These are phyloP conservation scores for Tetrapisispora nanseiensis DNA, from an alignment of 805 yeast species.

Conservation along the genomic window DNA sequence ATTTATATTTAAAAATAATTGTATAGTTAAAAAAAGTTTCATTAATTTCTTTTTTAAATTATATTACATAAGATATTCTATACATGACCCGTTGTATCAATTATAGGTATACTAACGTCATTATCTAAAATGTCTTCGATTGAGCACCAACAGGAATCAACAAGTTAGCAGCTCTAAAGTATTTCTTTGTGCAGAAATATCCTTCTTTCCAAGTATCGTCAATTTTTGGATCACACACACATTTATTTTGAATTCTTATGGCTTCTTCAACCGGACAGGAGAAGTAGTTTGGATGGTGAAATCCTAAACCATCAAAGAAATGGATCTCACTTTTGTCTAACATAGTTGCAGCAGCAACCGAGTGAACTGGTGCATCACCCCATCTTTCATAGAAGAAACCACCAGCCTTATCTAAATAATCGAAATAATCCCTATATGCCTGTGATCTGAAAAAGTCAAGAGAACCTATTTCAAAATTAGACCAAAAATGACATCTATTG, in stretches of 20 bases:
- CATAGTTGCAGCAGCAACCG: slow-evolving; percentile 60
- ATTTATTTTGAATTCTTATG: slow-evolving; percentile 48
- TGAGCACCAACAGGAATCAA: slow-evolving; percentile 10
- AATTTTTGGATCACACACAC: slow-evolving; percentile 45
- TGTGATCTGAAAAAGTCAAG: slow-evolving; percentile 55
- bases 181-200: slow-evolving; percentile 59
- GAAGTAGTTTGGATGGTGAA: slow-evolving; percentile 57
- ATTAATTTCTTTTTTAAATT: too few relatives aligned
- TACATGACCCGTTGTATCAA: too few relatives aligned
- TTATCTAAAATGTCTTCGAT: slow-evolving; percentile 4
- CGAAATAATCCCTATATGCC: slow-evolving; percentile 50
- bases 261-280: slow-evolving; percentile 51
- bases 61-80: too few relatives aligned
- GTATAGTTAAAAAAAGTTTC: too few relatives aligned
- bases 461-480: slow-evolving; percentile 68
- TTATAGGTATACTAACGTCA: too few relatives aligned
- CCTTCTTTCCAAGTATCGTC: slow-evolving; percentile 67
- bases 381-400: slow-evolving; percentile 83
- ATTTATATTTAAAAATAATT: too few relatives aligned
- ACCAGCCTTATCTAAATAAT: slow-evolving; percentile 54
- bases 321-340: slow-evolving; percentile 49
- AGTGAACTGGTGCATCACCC: slow-evolving; percentile 93
- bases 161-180: slow-evolving; percentile 32
- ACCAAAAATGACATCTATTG: slow-evolving; percentile 77
- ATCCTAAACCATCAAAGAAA: slow-evolving; percentile 68